These are phyloP conservation scores for Paramecium bursaria DNA, from an alignment of 73 alveolate species.

Conservation along the genomic window DNA sequence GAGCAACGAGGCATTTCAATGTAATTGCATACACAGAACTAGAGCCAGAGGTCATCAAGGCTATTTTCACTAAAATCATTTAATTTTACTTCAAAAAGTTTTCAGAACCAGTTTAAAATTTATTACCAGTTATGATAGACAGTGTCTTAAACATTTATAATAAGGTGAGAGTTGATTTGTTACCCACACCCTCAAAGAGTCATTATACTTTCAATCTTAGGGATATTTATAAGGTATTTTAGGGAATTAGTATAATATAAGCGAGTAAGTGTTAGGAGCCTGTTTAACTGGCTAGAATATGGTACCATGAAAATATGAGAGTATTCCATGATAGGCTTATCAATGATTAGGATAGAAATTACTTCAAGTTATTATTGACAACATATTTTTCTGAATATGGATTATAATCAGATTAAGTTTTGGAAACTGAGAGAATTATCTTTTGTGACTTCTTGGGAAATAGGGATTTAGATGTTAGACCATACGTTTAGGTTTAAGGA, in stretches of 20 bases:
- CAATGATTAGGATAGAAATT: conserved; percentile 92
- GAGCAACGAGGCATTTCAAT: conserved; percentile 98
- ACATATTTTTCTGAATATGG: conserved; percentile 78
- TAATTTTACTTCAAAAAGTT: conserved; percentile 84
- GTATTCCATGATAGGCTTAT: conserved; percentile 99
- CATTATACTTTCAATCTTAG: conserved; percentile 99
- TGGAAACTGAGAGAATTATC: conserved; percentile 95
- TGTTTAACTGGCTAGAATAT: conserved; percentile 88
- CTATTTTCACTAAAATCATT: conserved; percentile 92
- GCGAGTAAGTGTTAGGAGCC: conserved; percentile 64
- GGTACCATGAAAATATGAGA: conserved; percentile 99
- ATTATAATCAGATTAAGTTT: conserved; percentile 82
- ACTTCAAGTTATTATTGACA: conserved; percentile 82
- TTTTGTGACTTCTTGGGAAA: conserved; percentile 84
- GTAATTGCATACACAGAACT: conserved; percentile 97
- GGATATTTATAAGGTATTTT: conserved; percentile 97
- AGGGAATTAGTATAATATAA: conserved; percentile 88
- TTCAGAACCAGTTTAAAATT: conserved; percentile 76
- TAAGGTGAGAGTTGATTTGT: conserved; percentile 91
- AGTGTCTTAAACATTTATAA: conserved; percentile 90
- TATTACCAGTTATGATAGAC: conserved; percentile 67
- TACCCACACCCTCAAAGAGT: conserved; percentile 99
- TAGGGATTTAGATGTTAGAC: conserved; percentile 67
- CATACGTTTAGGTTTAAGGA: conserved; percentile 49
- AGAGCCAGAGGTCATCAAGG: conserved; percentile 91